These are phyloP conservation scores for Podospora anserina DNA, from an alignment of 495 filamentous ascomycete genomes.

Conservation along the genomic window DNA sequence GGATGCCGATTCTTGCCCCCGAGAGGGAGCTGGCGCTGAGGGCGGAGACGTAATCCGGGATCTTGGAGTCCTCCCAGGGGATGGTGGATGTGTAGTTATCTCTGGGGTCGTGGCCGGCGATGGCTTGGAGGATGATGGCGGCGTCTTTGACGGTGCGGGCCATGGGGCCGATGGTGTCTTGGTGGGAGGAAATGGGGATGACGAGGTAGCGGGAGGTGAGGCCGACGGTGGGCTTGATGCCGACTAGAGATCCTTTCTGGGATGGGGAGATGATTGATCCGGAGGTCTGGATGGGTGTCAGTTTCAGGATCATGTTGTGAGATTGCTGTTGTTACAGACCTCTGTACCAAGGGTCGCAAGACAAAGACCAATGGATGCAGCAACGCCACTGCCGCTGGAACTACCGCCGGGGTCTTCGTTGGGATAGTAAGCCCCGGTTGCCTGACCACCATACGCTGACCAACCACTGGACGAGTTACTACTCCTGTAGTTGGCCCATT, in stretches of 20 bases:
- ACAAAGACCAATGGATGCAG: constrained; percentile 33
- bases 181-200: neutral
- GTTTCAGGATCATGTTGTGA: too few relatives aligned
- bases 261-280: neutral
- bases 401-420: constrained; percentile 32
- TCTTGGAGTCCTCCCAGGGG: too few relatives aligned
- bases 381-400: constrained; percentile 35
- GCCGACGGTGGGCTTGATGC: neutral
- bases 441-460: constrained; percentile 25
- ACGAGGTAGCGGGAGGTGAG: neutral
- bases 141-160: neutral
- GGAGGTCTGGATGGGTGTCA: too few relatives aligned
- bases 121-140: neutral
- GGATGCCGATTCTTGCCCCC: too few relatives aligned
- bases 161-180: neutral
- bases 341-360: constrained; percentile 33
- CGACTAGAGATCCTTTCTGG: neutral
- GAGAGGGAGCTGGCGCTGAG: too few relatives aligned
- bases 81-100: too few relatives aligned
- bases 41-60: too few relatives aligned
- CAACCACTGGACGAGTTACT: constrained; percentile 39
- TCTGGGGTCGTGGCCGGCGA: neutral
- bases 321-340: neutral
- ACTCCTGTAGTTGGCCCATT: constrained; percentile 42
- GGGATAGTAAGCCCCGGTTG: constrained; percentile 37